These are phyloP conservation scores for Coix lacrymajobi DNA, from an alignment of 176 grass and related monocot species.

Conservation along the genomic window DNA sequence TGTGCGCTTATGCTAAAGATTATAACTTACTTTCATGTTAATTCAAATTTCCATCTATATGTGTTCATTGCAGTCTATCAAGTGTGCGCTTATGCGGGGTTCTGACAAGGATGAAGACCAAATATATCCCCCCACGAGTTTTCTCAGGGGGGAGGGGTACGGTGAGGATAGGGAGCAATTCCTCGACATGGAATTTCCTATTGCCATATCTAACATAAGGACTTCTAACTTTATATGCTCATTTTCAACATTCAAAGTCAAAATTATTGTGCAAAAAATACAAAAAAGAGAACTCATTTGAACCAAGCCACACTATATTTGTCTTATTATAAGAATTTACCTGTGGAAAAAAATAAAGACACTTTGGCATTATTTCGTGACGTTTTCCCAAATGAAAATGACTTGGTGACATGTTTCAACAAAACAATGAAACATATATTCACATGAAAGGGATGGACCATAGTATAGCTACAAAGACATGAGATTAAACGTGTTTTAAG, in stretches of 20 bases:
- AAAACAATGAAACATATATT: background rate
- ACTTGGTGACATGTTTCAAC: background rate
- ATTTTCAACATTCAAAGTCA: background rate
- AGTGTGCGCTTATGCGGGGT: too few species aligned
- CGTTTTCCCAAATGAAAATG: constrained; percentile 24
- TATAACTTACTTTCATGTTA: background rate
- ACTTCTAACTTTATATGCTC: background rate
- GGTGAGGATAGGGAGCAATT: too few species aligned
- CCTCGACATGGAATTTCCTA: too few species aligned
- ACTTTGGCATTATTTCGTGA: background rate
- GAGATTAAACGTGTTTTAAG: constrained; percentile 7
- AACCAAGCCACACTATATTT: background rate
- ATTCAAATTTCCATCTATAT: background rate
- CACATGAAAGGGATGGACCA: constrained; percentile 18
- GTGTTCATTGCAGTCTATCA: too few species aligned
- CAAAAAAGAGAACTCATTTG: background rate
- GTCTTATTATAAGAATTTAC: background rate
- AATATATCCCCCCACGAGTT: too few species aligned
- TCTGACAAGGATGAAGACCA: too few species aligned
- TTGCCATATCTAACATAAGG: too few species aligned
- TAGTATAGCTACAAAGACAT: background rate
- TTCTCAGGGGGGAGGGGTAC: too few species aligned
- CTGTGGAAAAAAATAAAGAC: background rate
- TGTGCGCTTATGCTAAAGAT: background rate
- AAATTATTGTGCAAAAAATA: background rate